These are phyloP conservation scores for Sphenostylis stenocarpa DNA, from an alignment of 306 rosid genomes.

Conservation along the genomic window DNA sequence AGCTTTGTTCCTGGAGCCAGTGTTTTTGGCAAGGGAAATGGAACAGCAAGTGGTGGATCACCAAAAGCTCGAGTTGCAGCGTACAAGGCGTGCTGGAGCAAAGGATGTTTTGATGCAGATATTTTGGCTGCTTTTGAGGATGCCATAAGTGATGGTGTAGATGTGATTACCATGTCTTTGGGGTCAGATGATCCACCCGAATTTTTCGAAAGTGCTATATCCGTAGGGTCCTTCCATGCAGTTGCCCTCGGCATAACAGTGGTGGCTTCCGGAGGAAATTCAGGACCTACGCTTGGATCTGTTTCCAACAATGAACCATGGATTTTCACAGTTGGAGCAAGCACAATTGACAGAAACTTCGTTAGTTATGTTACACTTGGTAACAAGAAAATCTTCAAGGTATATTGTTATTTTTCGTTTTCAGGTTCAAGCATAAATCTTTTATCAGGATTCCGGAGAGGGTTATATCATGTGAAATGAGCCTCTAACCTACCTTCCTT, in stretches of 20 bases:
- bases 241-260: conserved; percentile 47
- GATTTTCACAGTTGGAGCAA: conserved; percentile 77
- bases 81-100: conserved; percentile 75
- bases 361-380: conserved; percentile 49
- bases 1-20: conserved; percentile 45
- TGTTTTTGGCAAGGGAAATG: conserved; percentile 61
- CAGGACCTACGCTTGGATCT: conserved; percentile 39
- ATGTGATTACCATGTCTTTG: conserved; percentile 59
- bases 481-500: not conserved
- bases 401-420: not conserved
- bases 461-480: not conserved
- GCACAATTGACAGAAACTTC: conserved; percentile 58
- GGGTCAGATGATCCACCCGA: conserved; percentile 17
- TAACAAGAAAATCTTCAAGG: conserved; percentile 43
- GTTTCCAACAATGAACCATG: conserved; percentile 53
- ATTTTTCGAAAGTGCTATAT: not conserved
- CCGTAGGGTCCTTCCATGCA: conserved; percentile 77
- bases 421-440: not conserved
- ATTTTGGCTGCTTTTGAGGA: conserved; percentile 71
- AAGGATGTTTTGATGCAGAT: conserved; percentile 63
- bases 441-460: not conserved
- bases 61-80: conserved; percentile 76
- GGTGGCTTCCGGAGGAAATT: conserved; percentile 59
- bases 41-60: conserved; percentile 90
- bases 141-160: conserved; percentile 79